phyloP scores from a whole-genome alignment of 2,329 filamentous ascomycete genomes.

The Penicillium sp. region DNA sequence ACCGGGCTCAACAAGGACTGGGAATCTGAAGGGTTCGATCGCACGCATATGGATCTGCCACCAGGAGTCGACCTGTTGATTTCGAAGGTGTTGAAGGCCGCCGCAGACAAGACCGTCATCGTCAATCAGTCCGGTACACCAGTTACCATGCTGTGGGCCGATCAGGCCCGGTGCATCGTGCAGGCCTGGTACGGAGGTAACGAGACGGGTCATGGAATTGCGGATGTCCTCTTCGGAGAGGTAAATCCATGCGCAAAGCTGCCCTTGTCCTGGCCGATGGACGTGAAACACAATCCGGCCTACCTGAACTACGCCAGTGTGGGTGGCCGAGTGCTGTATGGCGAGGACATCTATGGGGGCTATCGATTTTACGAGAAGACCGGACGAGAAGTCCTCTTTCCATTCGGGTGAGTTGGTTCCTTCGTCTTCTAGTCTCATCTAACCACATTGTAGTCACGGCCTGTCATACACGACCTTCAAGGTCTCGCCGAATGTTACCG shows the following conservation, averaged over 20 bases:
- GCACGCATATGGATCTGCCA: constrained; percentile 54
- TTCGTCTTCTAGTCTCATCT: not conserved
- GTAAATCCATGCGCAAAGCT: constrained; percentile 71
- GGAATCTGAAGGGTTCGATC: constrained; percentile 45
- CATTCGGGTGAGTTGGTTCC: constrained; percentile 53
- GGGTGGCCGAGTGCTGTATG: constrained; percentile 67
- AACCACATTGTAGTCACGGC: constrained; percentile 53
- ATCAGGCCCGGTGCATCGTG: constrained; percentile 54
- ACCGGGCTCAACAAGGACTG: constrained; percentile 30
- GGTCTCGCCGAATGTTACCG: constrained; percentile 43
- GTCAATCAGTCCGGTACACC: constrained; percentile 75
- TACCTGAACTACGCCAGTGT: constrained; percentile 72
- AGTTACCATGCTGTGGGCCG: constrained; percentile 46
- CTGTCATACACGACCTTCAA: constrained; percentile 70
- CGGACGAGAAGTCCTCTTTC: constrained; percentile 62
- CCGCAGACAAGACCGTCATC: constrained; percentile 62
- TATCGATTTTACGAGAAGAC: constrained; percentile 75
- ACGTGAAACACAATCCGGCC: constrained; percentile 65
- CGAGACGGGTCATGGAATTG: constrained; percentile 76
- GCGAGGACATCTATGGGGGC: constrained; percentile 74
- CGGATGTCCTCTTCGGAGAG: constrained; percentile 69
- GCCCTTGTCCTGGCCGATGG: constrained; percentile 66
- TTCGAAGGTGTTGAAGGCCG: constrained; percentile 59
- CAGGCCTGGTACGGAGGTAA: constrained; percentile 83
- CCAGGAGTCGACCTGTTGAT: constrained; percentile 56